Evolutionary conservation across 2,329 filamentous ascomycete genomes (phyloP).

Genomic region (Xylariomycetidae sp.): DNA sequence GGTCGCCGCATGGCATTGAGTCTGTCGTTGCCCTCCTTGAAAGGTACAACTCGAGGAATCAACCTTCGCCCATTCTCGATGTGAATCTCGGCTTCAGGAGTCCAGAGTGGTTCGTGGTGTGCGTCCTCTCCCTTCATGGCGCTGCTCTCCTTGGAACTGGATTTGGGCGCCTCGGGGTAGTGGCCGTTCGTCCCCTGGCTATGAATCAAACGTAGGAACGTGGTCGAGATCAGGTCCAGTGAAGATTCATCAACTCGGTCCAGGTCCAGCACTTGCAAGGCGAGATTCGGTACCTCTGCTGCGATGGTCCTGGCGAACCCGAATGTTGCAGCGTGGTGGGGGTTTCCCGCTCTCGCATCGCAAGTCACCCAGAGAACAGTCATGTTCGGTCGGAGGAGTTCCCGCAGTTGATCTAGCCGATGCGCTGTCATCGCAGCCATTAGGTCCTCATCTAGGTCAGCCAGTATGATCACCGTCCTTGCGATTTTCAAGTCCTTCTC

Average conservation of each 20-base stretch:
- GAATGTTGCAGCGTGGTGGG: conserved; percentile 22
- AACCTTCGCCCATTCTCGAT: conserved; percentile 27
- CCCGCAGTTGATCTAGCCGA: conserved; percentile 20
- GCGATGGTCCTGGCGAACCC: conserved; percentile 26
- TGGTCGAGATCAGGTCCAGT: conserved; percentile 10
- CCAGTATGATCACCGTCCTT: conserved; percentile 29
- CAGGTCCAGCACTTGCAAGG: conserved; percentile 23
- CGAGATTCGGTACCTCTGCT: conserved; percentile 22
- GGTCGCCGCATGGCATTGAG: conserved; percentile 32
- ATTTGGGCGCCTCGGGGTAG: too few relatives aligned
- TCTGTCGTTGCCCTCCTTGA: conserved; percentile 31
- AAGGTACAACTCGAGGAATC: conserved; percentile 34
- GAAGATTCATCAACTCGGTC: conserved; percentile 10
- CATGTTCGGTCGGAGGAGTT: conserved; percentile 16
- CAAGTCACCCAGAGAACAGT: conserved; percentile 23
- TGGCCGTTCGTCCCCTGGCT: too few relatives aligned
- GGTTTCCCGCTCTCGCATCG: conserved; percentile 14
- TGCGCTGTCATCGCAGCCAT: conserved; percentile 28
- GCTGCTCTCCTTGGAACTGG: too few relatives aligned
- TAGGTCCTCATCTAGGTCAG: conserved; percentile 30
- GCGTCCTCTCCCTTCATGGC: background rate
- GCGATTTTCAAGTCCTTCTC: conserved; percentile 13
- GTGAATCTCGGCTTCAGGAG: conserved; percentile 32
- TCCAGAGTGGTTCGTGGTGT: conserved; percentile 17
- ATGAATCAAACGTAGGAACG: conserved; percentile 13